phyloP scores from a whole-genome alignment of 2,329 filamentous ascomycete species.

The Colletotrichum viniferum region DNA sequence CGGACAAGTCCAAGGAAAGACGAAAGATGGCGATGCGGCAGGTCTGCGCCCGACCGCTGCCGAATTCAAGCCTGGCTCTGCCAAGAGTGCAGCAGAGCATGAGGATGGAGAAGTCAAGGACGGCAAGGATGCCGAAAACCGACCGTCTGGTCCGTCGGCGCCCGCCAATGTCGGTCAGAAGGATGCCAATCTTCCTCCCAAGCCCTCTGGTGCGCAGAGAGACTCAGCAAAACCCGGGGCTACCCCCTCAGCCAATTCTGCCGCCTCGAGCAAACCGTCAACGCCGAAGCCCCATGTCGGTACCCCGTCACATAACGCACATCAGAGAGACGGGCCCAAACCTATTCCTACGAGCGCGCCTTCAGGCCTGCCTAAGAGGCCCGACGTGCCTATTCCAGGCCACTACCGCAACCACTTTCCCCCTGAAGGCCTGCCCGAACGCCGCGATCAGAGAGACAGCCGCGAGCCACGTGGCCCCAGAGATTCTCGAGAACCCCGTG shows the following conservation, averaged over 20 bases:
- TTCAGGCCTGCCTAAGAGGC: constrained; percentile 56
- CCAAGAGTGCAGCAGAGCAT: constrained; percentile 51
- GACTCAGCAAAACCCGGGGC: constrained; percentile 26
- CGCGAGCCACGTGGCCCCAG: constrained; percentile 35
- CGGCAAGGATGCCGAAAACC: constrained; percentile 23
- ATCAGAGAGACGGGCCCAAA: constrained; percentile 35
- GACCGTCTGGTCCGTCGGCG: not conserved
- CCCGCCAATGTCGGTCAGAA: not conserved
- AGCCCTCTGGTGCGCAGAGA: constrained; percentile 20
- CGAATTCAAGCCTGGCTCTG: constrained; percentile 64
- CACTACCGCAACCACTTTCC: constrained; percentile 51
- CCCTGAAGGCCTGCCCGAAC: constrained; percentile 24
- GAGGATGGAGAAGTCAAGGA: constrained; percentile 80
- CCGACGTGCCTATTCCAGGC: constrained; percentile 60
- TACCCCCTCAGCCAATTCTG: constrained; percentile 5
- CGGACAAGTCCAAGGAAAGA: constrained; percentile 41
- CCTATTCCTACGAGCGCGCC: constrained; percentile 34
- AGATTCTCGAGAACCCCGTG: constrained; percentile 27
- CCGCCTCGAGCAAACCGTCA: constrained; percentile 26
- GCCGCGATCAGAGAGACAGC: constrained; percentile 32
- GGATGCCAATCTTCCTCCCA: constrained; percentile 20
- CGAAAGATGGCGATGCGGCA: constrained; percentile 39
- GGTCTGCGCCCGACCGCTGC: constrained; percentile 57
- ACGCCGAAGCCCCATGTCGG: constrained; percentile 28
- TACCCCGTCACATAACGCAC: constrained; percentile 4